Evolutionary conservation across 1,284 basidiomycete species (phyloP), one percentile per base, ranked within the genome.

Genomic region (Sporisorium exsertum): DNA sequence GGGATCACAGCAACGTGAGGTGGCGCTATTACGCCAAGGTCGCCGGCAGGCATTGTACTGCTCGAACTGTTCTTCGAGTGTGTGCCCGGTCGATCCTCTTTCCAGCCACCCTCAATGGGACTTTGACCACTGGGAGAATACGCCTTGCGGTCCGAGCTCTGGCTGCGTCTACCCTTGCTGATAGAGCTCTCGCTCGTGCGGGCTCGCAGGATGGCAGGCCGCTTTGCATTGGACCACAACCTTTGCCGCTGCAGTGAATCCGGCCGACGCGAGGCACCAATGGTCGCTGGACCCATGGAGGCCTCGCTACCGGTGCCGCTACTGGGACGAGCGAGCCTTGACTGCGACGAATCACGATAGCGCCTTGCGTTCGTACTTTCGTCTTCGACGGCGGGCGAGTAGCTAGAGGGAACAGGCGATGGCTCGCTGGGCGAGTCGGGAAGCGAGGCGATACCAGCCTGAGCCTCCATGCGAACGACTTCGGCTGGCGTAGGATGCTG

Each of bases 391-490:
- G 46, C 58, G 0, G 72, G 72, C 24, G 66, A 69, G 7, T 74
- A 70, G 57, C 45, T 64, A 20, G 56, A 52, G 12, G 72, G 72
- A 10, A 74, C 57, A 22, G 66, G 66, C 10, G 72, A 74, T 7
- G 72, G 67, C 52, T 74, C 68, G 54, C 78, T 78, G 1, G 80
- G 80, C 29, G 75, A 66, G 32, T 73, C 63, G 3, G 81, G 81
- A 8, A 72, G 59, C 20, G 58, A 66, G 16, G 81, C 81, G 29
- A 77, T 67, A n/a, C 81, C 81, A n/a, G 81, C 81, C 43, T 77
- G 67, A 0, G 80, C 81, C 45, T 82, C 80, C 68, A 79, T 73
- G 9, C 71, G 72, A 16, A 82, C 79, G 8, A 72, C 24, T 56
- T 82, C 72, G 15, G 81, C 81, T 7, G 81, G 81, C 6, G 81